A percentile compares a stretch with the other conserved stretches of the same genome.
Conservation (phyloP, 2,329 filamentous ascomycete genomes). For the Thielaviopsis ethacetica region DNA sequence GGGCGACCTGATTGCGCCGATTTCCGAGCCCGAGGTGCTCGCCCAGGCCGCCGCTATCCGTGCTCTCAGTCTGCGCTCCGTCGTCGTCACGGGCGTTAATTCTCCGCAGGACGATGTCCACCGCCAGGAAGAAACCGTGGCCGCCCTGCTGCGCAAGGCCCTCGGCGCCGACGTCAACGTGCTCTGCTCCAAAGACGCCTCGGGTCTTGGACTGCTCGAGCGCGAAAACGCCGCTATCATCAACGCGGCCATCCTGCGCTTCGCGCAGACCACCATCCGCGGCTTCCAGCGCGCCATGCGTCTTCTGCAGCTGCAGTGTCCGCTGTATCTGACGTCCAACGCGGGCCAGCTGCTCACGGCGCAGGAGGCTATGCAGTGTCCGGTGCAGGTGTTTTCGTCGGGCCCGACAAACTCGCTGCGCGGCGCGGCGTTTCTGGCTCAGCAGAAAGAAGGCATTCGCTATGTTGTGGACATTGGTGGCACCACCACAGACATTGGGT, state of each 20-base stretch:
- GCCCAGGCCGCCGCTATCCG: conserved; percentile 14
- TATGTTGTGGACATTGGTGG: conserved; percentile 16
- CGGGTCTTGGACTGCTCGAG: conserved; percentile 26
- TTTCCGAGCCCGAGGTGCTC: conserved; percentile 11
- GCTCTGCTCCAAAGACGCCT: conserved; percentile 19
- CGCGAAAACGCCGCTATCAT: conserved; percentile 37
- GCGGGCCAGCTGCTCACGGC: conserved; percentile 22
- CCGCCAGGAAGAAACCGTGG: conserved; percentile 33
- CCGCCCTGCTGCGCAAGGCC: conserved; percentile 23
- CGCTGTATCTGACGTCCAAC: conserved; percentile 33
- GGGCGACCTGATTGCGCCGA: conserved; percentile 13
- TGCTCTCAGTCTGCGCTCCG: conserved; percentile 19
- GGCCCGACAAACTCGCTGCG: conserved; percentile 16
- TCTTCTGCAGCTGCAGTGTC: conserved; percentile 22
- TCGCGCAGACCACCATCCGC: conserved; percentile 29
- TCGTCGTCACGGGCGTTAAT: conserved; percentile 42
- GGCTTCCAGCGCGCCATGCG: conserved; percentile 29
- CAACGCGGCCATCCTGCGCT: conserved; percentile 32
- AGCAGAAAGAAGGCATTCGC: conserved; percentile 9
- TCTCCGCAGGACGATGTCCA: conserved; percentile 38
- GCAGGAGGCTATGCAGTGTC: conserved; percentile 15
- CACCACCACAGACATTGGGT: conserved; percentile 15
- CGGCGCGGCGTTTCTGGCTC: conserved; percentile 14
- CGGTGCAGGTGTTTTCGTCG: conserved; percentile 15
- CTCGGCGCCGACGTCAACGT: conserved; percentile 18